Base-by-base conservation (phyloP, 2,329 filamentous ascomycete genomes). In the Pseudogymnoascus sp. region DNA sequence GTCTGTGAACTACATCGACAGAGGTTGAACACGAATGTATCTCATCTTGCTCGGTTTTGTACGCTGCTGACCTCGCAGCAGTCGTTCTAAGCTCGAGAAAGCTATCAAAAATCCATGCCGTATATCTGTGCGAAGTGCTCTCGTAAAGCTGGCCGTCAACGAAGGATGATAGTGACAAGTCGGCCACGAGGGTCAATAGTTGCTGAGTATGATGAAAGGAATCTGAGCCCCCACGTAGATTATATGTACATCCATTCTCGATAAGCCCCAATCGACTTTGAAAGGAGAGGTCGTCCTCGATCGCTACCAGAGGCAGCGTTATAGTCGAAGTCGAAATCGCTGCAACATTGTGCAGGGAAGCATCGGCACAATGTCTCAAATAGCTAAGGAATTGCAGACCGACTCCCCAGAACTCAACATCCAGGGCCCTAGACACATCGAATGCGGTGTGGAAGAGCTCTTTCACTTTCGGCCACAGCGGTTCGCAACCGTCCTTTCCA, bases 381-480 rank as follows among this genome's bases (percentile, higher is more conserved):
- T 86, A 86, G 14, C 74, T 69, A 64, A 83, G 72, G 26, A 81
- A 74, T 5, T 73, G 71, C 3, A 77, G 73, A 7, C 75, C 75
- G 36, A 82, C 65, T 7, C 77, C 72, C 83, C 83, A 85, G 16
- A 86, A 69, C 18, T 70, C 72, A 18, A 77, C 77, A 18, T 26
- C 21, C 8, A 39, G 36, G 3, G 76, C 75, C 62, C 77, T 75
- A 60, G 77, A 75, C 26, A 80, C 73, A 26, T 79, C 72, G 67
- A 84, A 76, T 4, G 83, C 68, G 54, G 80, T 78, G 60, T 76
- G 75, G 61, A 85, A 77, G 64, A 87, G 80, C 2, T 74, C 74
- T 67, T 83, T 78, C n/a, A 87, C 80, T 10, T 80, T 78, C 16
- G 76, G 73, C 8, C 77, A 76, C 11, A 87, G 72, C 14, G 77